Conservation (phyloP, 371 early-diverging fungal genomes). For the Mortierella polycephala region DNA sequence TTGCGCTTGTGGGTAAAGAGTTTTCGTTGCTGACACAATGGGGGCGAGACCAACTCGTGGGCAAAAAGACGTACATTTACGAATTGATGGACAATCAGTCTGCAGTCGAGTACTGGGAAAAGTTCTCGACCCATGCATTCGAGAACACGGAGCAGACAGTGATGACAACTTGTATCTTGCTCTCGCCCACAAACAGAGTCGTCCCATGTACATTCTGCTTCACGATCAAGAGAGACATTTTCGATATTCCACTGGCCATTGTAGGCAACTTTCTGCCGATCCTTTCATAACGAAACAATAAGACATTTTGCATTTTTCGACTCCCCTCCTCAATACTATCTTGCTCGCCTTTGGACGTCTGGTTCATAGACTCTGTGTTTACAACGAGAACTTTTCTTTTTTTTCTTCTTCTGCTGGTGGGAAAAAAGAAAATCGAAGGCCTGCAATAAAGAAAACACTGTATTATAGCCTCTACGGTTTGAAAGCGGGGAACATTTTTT, state of each 20-base stretch:
- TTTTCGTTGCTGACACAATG: constrained; percentile 88
- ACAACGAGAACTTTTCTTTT: not conserved
- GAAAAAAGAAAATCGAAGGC: not conserved
- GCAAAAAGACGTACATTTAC: constrained; percentile 80
- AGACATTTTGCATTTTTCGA: too few relatives aligned
- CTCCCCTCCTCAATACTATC: not conserved
- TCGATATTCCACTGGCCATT: constrained; percentile 87
- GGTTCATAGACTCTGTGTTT: not conserved
- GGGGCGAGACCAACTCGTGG: constrained; percentile 77
- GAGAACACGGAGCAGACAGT: constrained; percentile 85
- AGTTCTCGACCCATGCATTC: constrained; percentile 85
- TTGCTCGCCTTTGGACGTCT: not conserved
- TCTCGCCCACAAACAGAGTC: constrained; percentile 67
- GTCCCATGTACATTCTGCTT: constrained; percentile 90
- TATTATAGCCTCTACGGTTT: not conserved
- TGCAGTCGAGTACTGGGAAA: constrained; percentile 92
- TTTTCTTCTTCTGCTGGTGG: not conserved
- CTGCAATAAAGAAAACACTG: constrained; percentile 2
- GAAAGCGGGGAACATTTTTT: not conserved
- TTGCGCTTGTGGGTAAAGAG: constrained; percentile 90
- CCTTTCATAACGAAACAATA: constrained; percentile 8
- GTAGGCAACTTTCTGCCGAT: constrained; percentile 68
- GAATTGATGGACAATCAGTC: constrained; percentile 90
- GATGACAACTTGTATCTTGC: constrained; percentile 78
- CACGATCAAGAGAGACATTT: constrained; percentile 90